Conservation (phyloP, 2,329 filamentous ascomycete genomes). For the Xylariaceae sp. region DNA sequence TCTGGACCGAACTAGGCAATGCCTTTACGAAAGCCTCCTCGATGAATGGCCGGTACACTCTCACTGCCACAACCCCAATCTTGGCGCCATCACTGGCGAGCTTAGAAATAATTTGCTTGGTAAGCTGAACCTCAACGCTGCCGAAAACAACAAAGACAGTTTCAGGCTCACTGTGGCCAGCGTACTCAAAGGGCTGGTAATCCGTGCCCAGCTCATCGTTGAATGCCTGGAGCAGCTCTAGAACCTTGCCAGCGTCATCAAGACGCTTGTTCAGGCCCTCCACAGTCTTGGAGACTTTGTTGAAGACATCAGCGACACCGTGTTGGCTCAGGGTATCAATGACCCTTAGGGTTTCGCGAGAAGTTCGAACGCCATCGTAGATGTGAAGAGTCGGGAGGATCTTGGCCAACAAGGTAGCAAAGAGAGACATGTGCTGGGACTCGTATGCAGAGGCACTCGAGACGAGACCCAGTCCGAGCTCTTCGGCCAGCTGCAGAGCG, state of each 20-base stretch:
- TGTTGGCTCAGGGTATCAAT: constrained; percentile 75
- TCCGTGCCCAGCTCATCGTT: constrained; percentile 92
- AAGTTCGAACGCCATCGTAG: constrained; percentile 81
- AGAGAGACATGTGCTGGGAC: constrained; percentile 91
- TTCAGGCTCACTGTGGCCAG: constrained; percentile 74
- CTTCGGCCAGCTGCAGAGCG: constrained; percentile 77
- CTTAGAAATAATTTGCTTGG: constrained; percentile 72
- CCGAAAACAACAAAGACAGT: constrained; percentile 89
- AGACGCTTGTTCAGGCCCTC: constrained; percentile 63
- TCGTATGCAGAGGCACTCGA: constrained; percentile 85
- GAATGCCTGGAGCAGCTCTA: constrained; percentile 66
- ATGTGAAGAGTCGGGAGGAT: constrained; percentile 81
- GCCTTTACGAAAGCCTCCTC: constrained; percentile 88
- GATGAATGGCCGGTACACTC: constrained; percentile 90
- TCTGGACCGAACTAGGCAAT: constrained; percentile 70
- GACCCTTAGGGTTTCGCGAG: constrained; percentile 75
- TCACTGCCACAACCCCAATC: constrained; percentile 85
- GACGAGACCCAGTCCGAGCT: constrained; percentile 82
- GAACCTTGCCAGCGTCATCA: constrained; percentile 65
- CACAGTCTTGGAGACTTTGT: constrained; percentile 57
- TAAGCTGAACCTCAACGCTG: constrained; percentile 82
- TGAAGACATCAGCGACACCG: constrained; percentile 65
- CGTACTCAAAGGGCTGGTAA: constrained; percentile 91
- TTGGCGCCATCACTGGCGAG: constrained; percentile 69
- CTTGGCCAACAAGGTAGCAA: constrained; percentile 75